Conservation (phyloP, 2,329 filamentous ascomycete genomes). For the Mycocentrospora acerina region DNA sequence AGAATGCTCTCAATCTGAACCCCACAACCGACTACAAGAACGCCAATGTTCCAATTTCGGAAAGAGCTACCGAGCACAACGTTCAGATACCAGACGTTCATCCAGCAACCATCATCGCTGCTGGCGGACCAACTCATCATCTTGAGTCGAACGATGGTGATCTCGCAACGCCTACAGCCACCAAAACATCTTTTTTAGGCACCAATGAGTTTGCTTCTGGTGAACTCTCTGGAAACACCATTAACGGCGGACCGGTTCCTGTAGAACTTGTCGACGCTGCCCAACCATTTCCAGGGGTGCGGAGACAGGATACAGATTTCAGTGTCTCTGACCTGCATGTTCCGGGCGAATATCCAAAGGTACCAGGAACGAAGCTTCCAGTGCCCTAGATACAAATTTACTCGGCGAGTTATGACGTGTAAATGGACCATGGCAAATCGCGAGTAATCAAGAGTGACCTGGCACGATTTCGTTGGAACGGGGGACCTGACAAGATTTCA, state of each 20-base stretch:
- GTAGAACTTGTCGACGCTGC: slow-evolving; percentile 18
- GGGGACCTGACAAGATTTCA: too few relatives aligned
- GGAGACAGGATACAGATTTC: slow-evolving; percentile 49
- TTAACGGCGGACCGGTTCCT: slow-evolving; percentile 33
- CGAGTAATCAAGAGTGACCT: too few relatives aligned
- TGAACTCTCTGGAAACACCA: slow-evolving; percentile 25
- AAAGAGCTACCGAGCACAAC: slow-evolving; percentile 15
- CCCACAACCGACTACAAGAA: slow-evolving; percentile 2
- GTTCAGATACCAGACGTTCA: slow-evolving; percentile 10
- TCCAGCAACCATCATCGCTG: slow-evolving; percentile 14
- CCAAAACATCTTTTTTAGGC: slow-evolving; percentile 35
- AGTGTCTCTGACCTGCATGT: slow-evolving; percentile 67
- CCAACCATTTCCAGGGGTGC: slow-evolving; percentile 50
- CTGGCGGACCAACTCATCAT: slow-evolving; percentile 6
- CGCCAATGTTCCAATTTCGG: slow-evolving; percentile 11
- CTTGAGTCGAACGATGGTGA: slow-evolving; percentile 11
- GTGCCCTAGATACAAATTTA: background rate
- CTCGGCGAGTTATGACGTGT: too few relatives aligned
- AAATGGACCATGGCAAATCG: too few relatives aligned
- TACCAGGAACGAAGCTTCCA: slow-evolving; percentile 4
- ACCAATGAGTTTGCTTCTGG: slow-evolving; percentile 28
- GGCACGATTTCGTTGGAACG: too few relatives aligned
- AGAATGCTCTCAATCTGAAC: too few relatives aligned
- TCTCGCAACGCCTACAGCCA: slow-evolving; percentile 17
- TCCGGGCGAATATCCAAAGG: slow-evolving; percentile 64